These are phyloP conservation scores for Tulasnella sp. DNA, from an alignment of 768 basidiomycete species.

Conservation along the genomic window DNA sequence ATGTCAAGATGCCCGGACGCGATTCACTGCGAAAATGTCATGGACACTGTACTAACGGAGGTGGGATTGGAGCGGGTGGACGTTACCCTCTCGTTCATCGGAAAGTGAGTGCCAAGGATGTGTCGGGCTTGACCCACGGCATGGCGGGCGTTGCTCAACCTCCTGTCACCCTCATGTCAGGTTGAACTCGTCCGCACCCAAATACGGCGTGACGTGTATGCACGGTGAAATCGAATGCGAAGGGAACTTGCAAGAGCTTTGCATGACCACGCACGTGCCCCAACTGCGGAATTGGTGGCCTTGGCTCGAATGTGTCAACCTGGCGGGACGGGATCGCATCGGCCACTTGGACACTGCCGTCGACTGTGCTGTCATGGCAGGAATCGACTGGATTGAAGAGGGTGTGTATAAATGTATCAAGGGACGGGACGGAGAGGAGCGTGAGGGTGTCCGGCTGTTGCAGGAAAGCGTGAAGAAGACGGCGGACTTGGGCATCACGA, in stretches of 20 bases:
- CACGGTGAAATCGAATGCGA: conserved; percentile 76
- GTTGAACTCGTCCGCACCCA: conserved; percentile 48
- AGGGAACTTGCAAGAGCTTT: conserved; percentile 84
- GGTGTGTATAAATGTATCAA: conserved; percentile 36
- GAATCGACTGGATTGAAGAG: conserved; percentile 52
- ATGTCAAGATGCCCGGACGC: conserved; percentile 78
- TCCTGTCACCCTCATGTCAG: conserved; percentile 27
- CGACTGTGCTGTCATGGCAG: conserved; percentile 50
- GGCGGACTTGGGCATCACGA: conserved; percentile 42
- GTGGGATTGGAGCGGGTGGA: conserved; percentile 50
- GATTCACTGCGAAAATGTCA: conserved; percentile 62
- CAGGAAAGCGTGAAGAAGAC: conserved; percentile 43
- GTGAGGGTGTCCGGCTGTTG: conserved; percentile 55
- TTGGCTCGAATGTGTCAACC: conserved; percentile 74
- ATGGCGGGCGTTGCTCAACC: not conserved
- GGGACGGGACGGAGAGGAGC: conserved; percentile 34
- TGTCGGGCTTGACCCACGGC: not conserved
- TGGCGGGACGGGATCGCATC: conserved; percentile 41
- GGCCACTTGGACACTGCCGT: conserved; percentile 54
- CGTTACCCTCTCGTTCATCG: conserved; percentile 61
- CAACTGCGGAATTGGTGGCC: conserved; percentile 57
- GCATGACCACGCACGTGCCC: conserved; percentile 32
- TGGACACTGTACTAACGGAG: conserved; percentile 55
- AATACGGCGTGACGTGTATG: conserved; percentile 69
- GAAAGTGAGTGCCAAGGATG: conserved; percentile 38